These are phyloP conservation scores for Pythium sp. DNA, from an alignment of 352 stramenopile genomes.

Conservation along the genomic window DNA sequence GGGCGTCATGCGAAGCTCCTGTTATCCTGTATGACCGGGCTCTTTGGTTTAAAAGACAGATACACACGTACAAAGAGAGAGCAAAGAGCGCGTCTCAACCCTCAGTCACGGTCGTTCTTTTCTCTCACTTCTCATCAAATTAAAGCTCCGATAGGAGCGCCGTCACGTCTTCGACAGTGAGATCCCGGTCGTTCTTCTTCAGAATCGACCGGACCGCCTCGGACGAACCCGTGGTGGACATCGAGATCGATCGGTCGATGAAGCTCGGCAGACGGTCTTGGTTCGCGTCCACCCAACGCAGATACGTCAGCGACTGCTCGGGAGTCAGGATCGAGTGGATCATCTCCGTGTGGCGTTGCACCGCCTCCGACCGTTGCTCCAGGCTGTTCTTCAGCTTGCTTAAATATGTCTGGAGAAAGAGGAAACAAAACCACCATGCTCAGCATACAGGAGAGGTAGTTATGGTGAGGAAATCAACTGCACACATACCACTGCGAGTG, in stretches of 20 bases:
- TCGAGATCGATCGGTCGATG: slow-evolving; percentile 57
- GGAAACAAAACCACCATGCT: not conserved
- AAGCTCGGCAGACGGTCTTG: slow-evolving; percentile 63
- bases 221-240: slow-evolving; percentile 51
- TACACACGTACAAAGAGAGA: slow-evolving; percentile 2
- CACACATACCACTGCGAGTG: slow-evolving; percentile 71
- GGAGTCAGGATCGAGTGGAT: slow-evolving; percentile 85
- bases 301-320: slow-evolving; percentile 80
- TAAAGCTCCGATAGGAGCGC: slow-evolving; percentile 68
- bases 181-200: slow-evolving; percentile 80
- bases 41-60: not conserved
- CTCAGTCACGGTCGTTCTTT: not conserved
- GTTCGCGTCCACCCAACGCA: slow-evolving; percentile 81
- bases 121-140: not conserved
- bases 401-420: slow-evolving; percentile 74
- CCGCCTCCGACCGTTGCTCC: slow-evolving; percentile 71
- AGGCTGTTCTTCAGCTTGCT: slow-evolving; percentile 85
- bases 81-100: not conserved
- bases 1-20: too few relatives aligned
- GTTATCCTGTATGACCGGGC: not conserved
- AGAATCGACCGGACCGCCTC: slow-evolving; percentile 73
- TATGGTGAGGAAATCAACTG: not conserved
- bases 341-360: slow-evolving; percentile 77
- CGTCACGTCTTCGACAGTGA: slow-evolving; percentile 86
- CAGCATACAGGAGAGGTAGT: not conserved